Base-by-base conservation (phyloP, 345 rosid genomes). In the Murraya paniculata region DNA sequence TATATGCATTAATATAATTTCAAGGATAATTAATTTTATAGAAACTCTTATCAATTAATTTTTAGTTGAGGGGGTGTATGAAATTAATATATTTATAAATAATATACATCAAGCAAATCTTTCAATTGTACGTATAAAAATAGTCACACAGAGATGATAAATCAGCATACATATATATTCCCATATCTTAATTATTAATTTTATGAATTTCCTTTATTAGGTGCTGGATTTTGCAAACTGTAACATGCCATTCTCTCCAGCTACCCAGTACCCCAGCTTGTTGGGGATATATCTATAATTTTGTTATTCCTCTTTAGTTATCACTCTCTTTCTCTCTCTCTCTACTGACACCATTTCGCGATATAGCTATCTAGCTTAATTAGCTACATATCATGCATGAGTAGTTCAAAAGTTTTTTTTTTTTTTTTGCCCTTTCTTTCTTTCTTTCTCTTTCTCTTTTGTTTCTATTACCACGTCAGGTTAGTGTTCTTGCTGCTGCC, bases 381-480 rank as follows among this genome's bases (percentile, higher is more conserved):
- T 45, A 3, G 18, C 18, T 45, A 45, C 50, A 13, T 45, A 4
- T 45, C 50, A 45, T 45, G 50, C 57, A 53, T 19, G 57, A 53
- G 22, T 62, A 75, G 22, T 69, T 67, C 25, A 48, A 64, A 75
- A 66, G 68, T 53, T 62, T 21, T 83, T 64, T 73, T 38, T 68
- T 77, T 28, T 80, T 62, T 70, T 50, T 72, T 74, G 19, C 45
- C 10, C 4, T 11, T 13, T 73, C 50, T 62, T 71, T 24, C 14
- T 28, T 30, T 65, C 59, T 48, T 31, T 64, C 36, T 41, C 13
- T 61, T 66, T 79, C 59, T 78, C 59, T 78, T 77, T 79, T 62
- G 74, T 79, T 80, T 79, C 68, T 41, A 75, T 79, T 80, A 79
- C 84, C 86, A 77, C 84, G 89, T 82, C 74, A 82, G 88, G 85